Base-by-base conservation (phyloP, 75 land plant genomes). In the Gnetum montanum region DNA sequence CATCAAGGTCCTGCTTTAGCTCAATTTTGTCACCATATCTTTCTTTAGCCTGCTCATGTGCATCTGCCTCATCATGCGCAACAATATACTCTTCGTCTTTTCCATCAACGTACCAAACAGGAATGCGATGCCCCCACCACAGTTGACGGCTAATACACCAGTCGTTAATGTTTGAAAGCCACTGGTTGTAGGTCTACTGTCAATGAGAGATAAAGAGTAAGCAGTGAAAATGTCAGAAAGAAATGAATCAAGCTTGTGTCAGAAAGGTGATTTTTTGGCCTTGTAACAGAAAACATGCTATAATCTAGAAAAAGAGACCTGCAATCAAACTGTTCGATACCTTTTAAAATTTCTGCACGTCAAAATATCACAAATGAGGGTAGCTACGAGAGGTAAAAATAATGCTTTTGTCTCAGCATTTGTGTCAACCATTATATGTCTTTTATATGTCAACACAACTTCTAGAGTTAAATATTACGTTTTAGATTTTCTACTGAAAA, bases 121-220 rank as follows among this genome's bases (percentile, higher is more conserved):
- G 96, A 64, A 90, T 90, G 13, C 92, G 81, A 61, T 95, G 99
- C 25, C 99, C 99, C 99, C 99, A 95, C 99, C 99, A 95, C 3
- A 95, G 69, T 59, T 95, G 99, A 59, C 99, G 74, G 75, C 91
- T 86, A 54, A 95, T 80, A 61, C 99, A 95, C 99, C 99, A 95
- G 66, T 95, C 99, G 54, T 90, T 86, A 29, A 95, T 95, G 60
- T 90, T 86, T 59, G 85, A 76, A 29, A 95, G 80, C 99, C 99
- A 95, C 31, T 84, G 89, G 43, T 74, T 80, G 64, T 93, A 93
- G 13, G 73, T 95, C 96, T 86, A 67, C 49, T 66, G 64, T 51
- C 58, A 38, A 40, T 20, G 50, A 58, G 34, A 49, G 46, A 52
- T 53, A 53, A 18, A 31, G 22, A 13, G 25, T 20, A 10, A 43